These are phyloP conservation scores for Blastobotrys arbuscula DNA, from an alignment of 1,139 yeast species.

Conservation along the genomic window DNA sequence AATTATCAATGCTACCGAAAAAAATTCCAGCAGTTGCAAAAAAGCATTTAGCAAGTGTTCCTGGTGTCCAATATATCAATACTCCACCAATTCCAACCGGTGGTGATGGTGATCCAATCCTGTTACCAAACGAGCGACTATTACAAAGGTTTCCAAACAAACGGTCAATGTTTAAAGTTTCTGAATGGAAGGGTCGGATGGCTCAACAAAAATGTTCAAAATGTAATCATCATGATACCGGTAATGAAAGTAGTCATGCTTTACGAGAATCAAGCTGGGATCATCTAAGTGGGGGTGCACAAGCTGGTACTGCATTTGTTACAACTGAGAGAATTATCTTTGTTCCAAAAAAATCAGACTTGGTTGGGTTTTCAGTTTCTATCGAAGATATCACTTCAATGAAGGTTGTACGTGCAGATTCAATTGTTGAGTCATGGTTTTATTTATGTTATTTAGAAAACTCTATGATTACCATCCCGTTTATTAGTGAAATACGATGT, in stretches of 20 bases:
- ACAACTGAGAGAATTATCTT: conserved; percentile 31
- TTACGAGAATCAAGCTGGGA: conserved; percentile 16
- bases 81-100: conserved; percentile 15
- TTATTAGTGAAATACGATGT: conserved; percentile 25
- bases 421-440: conserved; percentile 20
- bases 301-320: conserved; percentile 26
- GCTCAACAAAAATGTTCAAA: conserved; percentile 17
- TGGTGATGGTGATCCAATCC: conserved; percentile 23
- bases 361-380: conserved; percentile 25
- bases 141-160: conserved; percentile 27
- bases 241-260: not conserved
- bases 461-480: conserved; percentile 28
- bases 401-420: conserved; percentile 26
- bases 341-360: conserved; percentile 20
- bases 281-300: conserved; percentile 24
- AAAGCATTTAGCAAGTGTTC: conserved; percentile 9
- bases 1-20: not conserved
- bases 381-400: conserved; percentile 26
- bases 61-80: conserved; percentile 8
- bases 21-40: conserved; percentile 11
- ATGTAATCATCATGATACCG: conserved; percentile 9
- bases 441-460: conserved; percentile 24
- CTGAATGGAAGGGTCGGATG: conserved; percentile 19
- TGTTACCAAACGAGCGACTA: conserved; percentile 31
- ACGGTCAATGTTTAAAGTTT: conserved; percentile 18